phyloP scores from a whole-genome alignment of 768 basidiomycete genomes.

The Suillus plorans region DNA sequence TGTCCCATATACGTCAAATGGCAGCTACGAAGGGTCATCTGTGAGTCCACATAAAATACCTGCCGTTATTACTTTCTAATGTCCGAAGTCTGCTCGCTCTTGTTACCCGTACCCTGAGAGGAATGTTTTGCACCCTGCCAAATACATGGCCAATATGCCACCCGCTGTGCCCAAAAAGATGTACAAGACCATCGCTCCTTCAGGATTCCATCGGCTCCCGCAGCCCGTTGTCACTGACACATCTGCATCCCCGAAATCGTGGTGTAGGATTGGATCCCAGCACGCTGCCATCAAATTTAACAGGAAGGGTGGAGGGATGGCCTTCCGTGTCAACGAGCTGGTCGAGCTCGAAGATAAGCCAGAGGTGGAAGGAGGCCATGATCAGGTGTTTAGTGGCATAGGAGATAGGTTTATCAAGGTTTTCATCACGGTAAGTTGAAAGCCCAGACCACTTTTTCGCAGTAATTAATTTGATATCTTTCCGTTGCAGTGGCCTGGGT shows the following conservation, averaged over 20 bases:
- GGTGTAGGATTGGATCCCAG: conserved; percentile 9
- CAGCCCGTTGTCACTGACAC: conserved; percentile 10
- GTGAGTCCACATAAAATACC: background rate
- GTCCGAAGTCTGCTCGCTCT: conserved; percentile 12
- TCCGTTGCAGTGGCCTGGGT: conserved; percentile 47
- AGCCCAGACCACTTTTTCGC: background rate
- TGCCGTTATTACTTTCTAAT: conserved; percentile 6
- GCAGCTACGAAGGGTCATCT: conserved; percentile 13
- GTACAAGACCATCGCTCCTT: conserved; percentile 21
- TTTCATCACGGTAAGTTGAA: conserved; percentile 31
- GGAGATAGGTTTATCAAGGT: conserved; percentile 34
- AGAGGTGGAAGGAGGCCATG: conserved; percentile 20
- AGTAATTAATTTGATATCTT: conserved; percentile 13
- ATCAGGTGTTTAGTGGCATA: conserved; percentile 19
- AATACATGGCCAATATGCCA: conserved; percentile 15
- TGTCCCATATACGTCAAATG: conserved; percentile 20
- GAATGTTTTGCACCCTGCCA: conserved; percentile 25
- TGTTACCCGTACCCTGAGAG: conserved; percentile 30
- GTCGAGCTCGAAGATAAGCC: conserved; percentile 25
- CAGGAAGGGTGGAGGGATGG: conserved; percentile 21
- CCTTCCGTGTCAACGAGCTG: conserved; percentile 27
- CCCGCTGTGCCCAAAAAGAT: conserved; percentile 4
- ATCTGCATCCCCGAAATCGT: conserved; percentile 2
- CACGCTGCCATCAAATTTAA: conserved; percentile 33
- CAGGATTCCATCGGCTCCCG: conserved; percentile 17